Base-by-base conservation (phyloP, 108 stramenopile genomes). In the Skeletonema costatum region DNA sequence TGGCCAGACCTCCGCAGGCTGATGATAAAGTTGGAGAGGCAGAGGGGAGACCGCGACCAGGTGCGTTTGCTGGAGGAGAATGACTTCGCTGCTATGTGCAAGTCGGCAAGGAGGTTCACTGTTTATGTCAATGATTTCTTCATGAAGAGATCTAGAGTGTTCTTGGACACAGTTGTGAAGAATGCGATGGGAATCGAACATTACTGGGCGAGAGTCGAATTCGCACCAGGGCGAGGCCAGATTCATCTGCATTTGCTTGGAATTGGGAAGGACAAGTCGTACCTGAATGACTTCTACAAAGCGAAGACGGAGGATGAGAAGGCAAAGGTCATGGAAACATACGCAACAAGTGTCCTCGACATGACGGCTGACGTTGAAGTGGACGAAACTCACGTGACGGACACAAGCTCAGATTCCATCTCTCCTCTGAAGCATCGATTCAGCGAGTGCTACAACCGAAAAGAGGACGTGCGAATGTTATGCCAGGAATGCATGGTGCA, bases 161-260 rank as follows among this genome's bases (percentile, higher is more conserved):
- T 73, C 30, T 36, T 80, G 35, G 46, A 80, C 10, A 68, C 50
- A 32, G 39, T 74, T 13, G 21, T 56, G 3, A 80, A 74, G 38
- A 19, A 74, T 17, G 65, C 42, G 0, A 12, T 80, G 12, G 66
- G 48, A 16, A 68, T 80, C 13, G 44, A 74, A 4, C 39, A 74
- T 48, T 80, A 74, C 44, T 74, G 72, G 73, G 72, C 48, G 19
- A 53, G 78, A 10, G 53, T 80, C 0, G 78, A 80, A 39, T 80
- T 80, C 19, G 66, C 74, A 9, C 66, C 66, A 46, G 66, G 67
- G 3, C 14, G 74, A 17, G 74, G 74, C 13, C 50, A 73, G 44
- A 74, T 80, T 44, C 78, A 80, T 13, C 17, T 74, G 7, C 73
- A 80, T 60, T 9, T 80, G 10, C n/a, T 80, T 19, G 78, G 48